phyloP scores from a whole-genome alignment of 1,284 basidiomycete species.

The Naganishia cerealis region DNA sequence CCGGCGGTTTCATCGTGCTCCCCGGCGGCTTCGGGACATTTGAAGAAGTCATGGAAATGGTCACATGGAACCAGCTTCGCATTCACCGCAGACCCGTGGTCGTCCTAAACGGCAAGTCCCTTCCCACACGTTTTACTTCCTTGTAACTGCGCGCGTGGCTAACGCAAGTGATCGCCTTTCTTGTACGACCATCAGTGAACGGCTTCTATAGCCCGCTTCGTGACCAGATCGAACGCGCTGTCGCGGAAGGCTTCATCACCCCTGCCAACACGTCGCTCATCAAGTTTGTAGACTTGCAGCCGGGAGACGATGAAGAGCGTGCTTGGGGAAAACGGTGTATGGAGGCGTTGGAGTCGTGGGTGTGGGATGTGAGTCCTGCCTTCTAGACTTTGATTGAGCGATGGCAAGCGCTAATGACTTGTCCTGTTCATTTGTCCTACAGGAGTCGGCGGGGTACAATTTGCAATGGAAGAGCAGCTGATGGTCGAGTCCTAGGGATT shows the following conservation, averaged over 20 bases:
- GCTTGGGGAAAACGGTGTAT: conserved; percentile 72
- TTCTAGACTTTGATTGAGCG: neutral
- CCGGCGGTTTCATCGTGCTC: conserved; percentile 75
- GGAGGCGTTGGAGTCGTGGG: conserved; percentile 67
- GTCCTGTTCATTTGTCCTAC: neutral
- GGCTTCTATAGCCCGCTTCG: conserved; percentile 78
- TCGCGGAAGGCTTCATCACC: conserved; percentile 73
- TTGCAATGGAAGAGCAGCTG: conserved; percentile 24
- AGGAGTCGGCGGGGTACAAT: conserved; percentile 33
- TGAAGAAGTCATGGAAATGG: conserved; percentile 87
- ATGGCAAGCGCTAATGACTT: neutral
- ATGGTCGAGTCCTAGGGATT: neutral
- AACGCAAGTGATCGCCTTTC: neutral
- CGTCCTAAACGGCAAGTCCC: conserved; percentile 63
- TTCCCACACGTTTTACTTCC: neutral
- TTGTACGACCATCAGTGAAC: conserved; percentile 56
- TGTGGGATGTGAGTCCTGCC: conserved; percentile 38
- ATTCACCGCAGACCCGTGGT: conserved; percentile 79
- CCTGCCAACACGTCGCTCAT: conserved; percentile 64
- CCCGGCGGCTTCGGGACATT: conserved; percentile 91
- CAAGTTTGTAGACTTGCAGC: conserved; percentile 70
- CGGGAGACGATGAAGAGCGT: conserved; percentile 58
- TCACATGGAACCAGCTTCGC: conserved; percentile 77
- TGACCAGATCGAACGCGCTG: conserved; percentile 66
- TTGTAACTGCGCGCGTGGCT: too few species aligned